Conservation (phyloP, 2,329 filamentous ascomycete genomes). For the Chaetomium strumarium region DNA sequence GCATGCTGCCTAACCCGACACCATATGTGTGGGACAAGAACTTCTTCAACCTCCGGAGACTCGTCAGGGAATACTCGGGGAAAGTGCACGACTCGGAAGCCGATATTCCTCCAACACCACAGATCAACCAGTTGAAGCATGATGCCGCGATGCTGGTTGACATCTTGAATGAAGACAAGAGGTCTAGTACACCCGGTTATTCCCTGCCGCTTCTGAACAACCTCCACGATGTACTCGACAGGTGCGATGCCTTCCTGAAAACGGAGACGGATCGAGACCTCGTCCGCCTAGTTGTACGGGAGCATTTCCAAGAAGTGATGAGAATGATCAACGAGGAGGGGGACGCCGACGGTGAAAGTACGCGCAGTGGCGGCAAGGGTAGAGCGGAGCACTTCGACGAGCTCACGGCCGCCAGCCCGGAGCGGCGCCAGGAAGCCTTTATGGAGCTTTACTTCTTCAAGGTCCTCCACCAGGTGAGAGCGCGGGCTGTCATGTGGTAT, state of each 20-base stretch:
- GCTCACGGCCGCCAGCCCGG: slow-evolving; percentile 42
- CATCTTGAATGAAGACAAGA: slow-evolving; percentile 17
- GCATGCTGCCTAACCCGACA: slow-evolving; percentile 53
- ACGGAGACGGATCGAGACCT: slow-evolving; percentile 27
- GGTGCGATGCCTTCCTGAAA: slow-evolving; percentile 40
- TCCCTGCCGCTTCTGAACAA: slow-evolving; percentile 34
- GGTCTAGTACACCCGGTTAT: slow-evolving; percentile 22
- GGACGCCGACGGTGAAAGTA: slow-evolving; percentile 14
- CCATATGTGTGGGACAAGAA: slow-evolving; percentile 48
- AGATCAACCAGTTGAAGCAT: slow-evolving; percentile 17
- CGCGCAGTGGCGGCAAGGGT: slow-evolving; percentile 9
- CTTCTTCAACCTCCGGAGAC: slow-evolving; percentile 38
- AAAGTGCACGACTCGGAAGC: slow-evolving; percentile 26
- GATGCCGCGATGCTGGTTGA: slow-evolving; percentile 8
- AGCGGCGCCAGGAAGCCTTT: slow-evolving; percentile 45
- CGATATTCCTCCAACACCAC: slow-evolving; percentile 1
- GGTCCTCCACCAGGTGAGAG: slow-evolving; percentile 38
- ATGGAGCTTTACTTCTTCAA: slow-evolving; percentile 47
- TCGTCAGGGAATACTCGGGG: slow-evolving; percentile 36
- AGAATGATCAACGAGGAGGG: slow-evolving; percentile 37
- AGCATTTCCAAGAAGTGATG: slow-evolving; percentile 45
- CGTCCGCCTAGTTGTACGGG: slow-evolving; percentile 42
- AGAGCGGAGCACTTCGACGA: slow-evolving; percentile 34
- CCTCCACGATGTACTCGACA: slow-evolving; percentile 37
- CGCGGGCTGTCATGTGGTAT: slow-evolving; percentile 28